A percentile compares a stretch with the other conserved stretches of the same genome.
phyloP scores from a whole-genome alignment of 163 green algal genomes.

The Prototheca stagnorum region DNA sequence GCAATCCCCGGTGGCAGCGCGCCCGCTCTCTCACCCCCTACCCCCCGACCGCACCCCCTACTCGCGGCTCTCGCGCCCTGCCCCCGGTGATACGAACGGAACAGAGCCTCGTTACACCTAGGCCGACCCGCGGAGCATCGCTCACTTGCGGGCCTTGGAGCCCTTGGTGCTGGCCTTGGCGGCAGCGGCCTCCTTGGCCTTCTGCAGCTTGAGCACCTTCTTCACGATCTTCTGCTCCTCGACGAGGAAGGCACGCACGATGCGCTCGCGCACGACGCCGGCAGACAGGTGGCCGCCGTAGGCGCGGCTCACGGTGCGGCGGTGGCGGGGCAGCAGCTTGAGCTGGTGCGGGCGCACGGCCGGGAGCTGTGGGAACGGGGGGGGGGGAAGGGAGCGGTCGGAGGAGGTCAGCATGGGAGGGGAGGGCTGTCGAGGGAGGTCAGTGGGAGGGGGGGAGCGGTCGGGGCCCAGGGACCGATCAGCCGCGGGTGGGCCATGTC shows the following conservation, averaged over 20 bases:
- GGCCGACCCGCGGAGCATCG: too few relatives aligned
- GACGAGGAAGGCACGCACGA: slow-evolving; percentile 94
- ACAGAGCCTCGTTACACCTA: too few relatives aligned
- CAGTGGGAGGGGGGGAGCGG: too few relatives aligned
- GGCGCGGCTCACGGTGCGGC: slow-evolving; percentile 88
- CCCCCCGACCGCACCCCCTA: too few relatives aligned
- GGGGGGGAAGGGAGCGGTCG: too few relatives aligned
- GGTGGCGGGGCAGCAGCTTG: slow-evolving; percentile 48
- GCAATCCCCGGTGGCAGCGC: too few relatives aligned
- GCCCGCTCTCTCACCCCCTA: too few relatives aligned
- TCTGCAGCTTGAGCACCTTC: slow-evolving; percentile 75
- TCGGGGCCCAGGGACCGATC: neutral
- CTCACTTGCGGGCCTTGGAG: too few relatives aligned
- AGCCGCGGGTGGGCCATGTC: too few relatives aligned
- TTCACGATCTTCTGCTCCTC: slow-evolving; percentile 99
- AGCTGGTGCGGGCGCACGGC: slow-evolving; percentile 48
- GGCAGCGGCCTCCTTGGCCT: slow-evolving; percentile 33
- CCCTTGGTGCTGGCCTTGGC: slow-evolving; percentile 12
- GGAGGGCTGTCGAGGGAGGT: too few relatives aligned
- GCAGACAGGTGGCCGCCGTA: slow-evolving; percentile 87
- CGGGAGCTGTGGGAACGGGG: slow-evolving; percentile 44
- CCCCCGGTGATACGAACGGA: too few relatives aligned
- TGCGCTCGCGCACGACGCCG: slow-evolving; percentile 77
- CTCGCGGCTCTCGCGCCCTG: too few relatives aligned
- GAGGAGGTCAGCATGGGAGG: neutral